These are phyloP conservation scores for Amanita phalloides DNA, from an alignment of 768 basidiomycete species.

Conservation along the genomic window DNA sequence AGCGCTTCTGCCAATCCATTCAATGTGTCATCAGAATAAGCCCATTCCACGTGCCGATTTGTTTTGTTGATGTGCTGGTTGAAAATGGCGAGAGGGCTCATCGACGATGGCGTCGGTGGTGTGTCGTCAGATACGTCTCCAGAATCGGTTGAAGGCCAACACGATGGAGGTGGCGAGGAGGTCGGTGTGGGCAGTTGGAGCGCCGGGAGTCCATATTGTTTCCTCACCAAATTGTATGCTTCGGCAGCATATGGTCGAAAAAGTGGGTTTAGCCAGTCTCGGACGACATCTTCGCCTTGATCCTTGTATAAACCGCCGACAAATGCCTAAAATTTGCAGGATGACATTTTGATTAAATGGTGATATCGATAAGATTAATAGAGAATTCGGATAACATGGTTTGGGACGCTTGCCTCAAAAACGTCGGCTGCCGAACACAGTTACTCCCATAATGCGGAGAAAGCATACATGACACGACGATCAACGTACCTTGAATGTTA, in stretches of 20 bases:
- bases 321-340: constrained; percentile 41
- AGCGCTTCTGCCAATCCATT: constrained; percentile 4
- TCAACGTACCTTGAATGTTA: constrained; percentile 56
- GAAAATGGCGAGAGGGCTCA: constrained; percentile 69
- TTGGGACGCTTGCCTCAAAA: constrained; percentile 48
- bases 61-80: constrained; percentile 64
- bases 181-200: constrained; percentile 12
- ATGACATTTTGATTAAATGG: neutral
- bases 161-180: constrained; percentile 12
- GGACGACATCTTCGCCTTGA: constrained; percentile 47
- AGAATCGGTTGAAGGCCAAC: constrained; percentile 10
- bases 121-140: neutral
- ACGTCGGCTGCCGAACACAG: constrained; percentile 46
- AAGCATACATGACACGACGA: constrained; percentile 7
- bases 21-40: constrained; percentile 34
- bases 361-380: neutral
- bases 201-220: constrained; percentile 55
- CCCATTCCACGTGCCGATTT: constrained; percentile 57
- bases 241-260: constrained; percentile 51
- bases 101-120: constrained; percentile 8
- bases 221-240: constrained; percentile 55
- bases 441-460: constrained; percentile 1
- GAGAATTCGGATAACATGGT: neutral
- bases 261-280: constrained; percentile 49
- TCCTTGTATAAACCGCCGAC: constrained; percentile 72